Conservation (phyloP, 192 early-diverging fungal species). For the Podila epigama region DNA sequence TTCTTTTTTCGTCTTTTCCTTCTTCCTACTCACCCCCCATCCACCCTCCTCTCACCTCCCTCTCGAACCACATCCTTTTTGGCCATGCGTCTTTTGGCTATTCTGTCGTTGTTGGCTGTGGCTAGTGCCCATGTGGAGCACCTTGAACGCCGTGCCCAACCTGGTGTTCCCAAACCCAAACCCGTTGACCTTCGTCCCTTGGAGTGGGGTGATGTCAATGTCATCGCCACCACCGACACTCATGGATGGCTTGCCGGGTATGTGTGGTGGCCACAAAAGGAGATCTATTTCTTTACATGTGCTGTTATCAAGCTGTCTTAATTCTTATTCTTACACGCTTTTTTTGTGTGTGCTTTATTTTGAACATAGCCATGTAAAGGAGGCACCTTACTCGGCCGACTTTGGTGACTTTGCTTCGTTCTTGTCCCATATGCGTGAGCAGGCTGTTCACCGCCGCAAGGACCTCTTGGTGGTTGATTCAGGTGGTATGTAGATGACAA, state of each 20-base stretch:
- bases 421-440: conserved; percentile 54
- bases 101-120: conserved; percentile 30
- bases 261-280: background rate
- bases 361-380: conserved; percentile 17
- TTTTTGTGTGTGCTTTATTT: background rate
- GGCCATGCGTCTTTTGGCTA: conserved; percentile 26
- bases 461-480: conserved; percentile 64
- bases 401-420: conserved; percentile 64
- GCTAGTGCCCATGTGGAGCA: conserved; percentile 27
- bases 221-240: conserved; percentile 55
- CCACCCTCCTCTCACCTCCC: conserved; percentile 2
- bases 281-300: background rate
- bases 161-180: conserved; percentile 74
- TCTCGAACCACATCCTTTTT: background rate
- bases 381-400: conserved; percentile 50
- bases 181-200: conserved; percentile 72
- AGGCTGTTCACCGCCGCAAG: conserved; percentile 50
- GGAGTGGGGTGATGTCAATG: conserved; percentile 60
- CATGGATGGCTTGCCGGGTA: conserved; percentile 16
- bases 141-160: conserved; percentile 55
- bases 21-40: background rate
- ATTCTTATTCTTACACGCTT: too few species aligned
- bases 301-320: too few species aligned
- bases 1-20: background rate
- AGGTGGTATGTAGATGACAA: conserved; percentile 42